Conservation (phyloP, 306 rosid genomes). For the Abrus precatorius region DNA sequence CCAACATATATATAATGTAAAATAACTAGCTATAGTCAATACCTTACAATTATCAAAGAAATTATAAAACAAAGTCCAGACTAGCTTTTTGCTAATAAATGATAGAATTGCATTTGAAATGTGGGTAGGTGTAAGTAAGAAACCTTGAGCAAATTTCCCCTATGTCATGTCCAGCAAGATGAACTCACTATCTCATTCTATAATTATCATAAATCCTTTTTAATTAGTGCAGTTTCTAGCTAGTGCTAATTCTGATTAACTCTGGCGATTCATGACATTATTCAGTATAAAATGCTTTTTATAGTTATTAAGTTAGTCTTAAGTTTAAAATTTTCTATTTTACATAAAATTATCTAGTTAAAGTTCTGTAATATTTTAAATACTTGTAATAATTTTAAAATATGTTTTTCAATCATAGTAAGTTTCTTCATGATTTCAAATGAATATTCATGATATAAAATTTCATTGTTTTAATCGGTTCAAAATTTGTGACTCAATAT, state of each 20-base stretch:
- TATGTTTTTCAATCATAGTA: neutral
- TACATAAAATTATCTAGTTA: no score
- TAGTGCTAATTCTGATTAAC: neutral
- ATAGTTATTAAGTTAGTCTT: slow-evolving; percentile 3
- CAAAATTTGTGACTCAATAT: neutral
- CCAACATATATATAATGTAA: slow-evolving; percentile 10
- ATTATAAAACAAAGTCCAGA: slow-evolving; percentile 2
- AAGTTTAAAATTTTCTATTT: neutral
- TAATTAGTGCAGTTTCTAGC: no score
- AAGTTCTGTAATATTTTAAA: no score
- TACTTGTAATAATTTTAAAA: no score
- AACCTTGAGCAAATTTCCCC: slow-evolving; percentile 2
- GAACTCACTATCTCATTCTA: slow-evolving; percentile 5
- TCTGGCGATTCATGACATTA: slow-evolving; percentile 3
- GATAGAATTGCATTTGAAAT: slow-evolving; percentile 11
- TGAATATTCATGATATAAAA: neutral
- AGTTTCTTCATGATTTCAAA: no score
- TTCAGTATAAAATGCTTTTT: neutral
- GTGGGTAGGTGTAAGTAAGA: neutral
- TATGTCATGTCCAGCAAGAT: neutral
- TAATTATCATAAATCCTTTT: neutral
- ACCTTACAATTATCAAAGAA: slow-evolving; percentile 12
- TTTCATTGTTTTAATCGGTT: neutral
- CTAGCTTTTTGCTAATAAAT: neutral
- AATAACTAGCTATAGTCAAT: slow-evolving; percentile 6